phyloP scores from a whole-genome alignment of 2,329 filamentous ascomycete genomes.

The Aspergillus sp. region DNA sequence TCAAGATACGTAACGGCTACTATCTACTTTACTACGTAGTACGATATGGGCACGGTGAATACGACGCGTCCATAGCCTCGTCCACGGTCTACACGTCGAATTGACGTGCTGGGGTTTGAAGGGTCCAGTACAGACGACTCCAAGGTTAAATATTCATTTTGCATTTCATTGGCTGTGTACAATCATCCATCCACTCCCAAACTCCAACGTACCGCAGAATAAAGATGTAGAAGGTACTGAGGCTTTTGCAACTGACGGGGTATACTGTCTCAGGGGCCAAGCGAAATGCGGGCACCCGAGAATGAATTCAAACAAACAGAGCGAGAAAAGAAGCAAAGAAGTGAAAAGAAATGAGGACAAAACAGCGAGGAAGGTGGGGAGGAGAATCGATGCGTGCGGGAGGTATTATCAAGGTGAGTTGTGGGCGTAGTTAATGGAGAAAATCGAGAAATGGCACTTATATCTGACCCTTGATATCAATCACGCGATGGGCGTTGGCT shows the following conservation, averaged over 20 bases:
- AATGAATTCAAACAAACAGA: background rate
- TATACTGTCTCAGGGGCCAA: constrained; percentile 10
- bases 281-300: background rate
- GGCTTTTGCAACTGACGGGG: constrained; percentile 14
- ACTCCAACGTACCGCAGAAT: background rate
- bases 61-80: background rate
- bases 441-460: constrained; percentile 24
- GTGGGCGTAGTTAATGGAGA: constrained; percentile 5
- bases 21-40: too few species aligned
- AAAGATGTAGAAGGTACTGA: background rate
- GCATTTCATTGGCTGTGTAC: background rate
- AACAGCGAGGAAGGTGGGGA: background rate
- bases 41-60: background rate
- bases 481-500: constrained; percentile 72
- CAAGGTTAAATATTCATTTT: background rate
- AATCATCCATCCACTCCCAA: background rate
- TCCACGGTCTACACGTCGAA: background rate
- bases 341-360: background rate
- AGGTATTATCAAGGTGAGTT: background rate
- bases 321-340: background rate
- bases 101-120: background rate
- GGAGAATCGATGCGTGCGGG: background rate
- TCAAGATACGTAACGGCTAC: background rate
- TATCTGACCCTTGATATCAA: constrained; percentile 98
- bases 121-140: background rate